Base-by-base conservation (phyloP, 1,139 yeast species). In the Starmera stellimalicola region DNA sequence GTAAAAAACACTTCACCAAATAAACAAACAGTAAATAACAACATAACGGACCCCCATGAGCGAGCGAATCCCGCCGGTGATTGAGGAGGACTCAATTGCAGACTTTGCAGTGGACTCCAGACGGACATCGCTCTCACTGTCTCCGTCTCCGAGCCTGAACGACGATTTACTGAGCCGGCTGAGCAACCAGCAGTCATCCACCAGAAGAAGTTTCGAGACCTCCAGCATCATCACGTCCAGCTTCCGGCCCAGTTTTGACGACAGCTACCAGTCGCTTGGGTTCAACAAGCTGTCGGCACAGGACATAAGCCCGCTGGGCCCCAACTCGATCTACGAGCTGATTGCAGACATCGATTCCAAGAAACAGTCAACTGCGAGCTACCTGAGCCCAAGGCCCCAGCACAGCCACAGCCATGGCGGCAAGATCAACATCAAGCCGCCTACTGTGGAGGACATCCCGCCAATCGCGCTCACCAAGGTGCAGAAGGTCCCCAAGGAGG, bases 371-470 rank as follows among this genome's bases (percentile, higher is more conserved):
- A 25, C 38, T 29, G 12, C 18, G 16, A 11, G 14, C 16, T 27
- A 27, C 2, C 23, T 45, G 28, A 45, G 43, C 29, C 48, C 50
- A 27, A 37, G 39, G 28, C n/a, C n/a, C n/a, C n/a, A n/a, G n/a
- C n/a, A n/a, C n/a, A n/a, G n/a, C n/a, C n/a, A n/a, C n/a, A n/a
- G n/a, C n/a, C 18, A 33, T 11, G 31, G 22, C 26, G 31, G 35
- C 12, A 55, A 51, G 6, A 42, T 62, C 7, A 73, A 74, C 42
- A 60, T 81, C 35, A 65, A 65, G 33, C 68, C 78, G 4, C 97
- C 98, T 0, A 79, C 95, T 0, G 62, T 72, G 2, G 67, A 68
- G 33, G 98, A 91, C 47, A 91, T 91, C 15, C 95, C 97, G 0
- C 88, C 81, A 23, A 79, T 87, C 15, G 76, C 70, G 37, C 62